These are phyloP conservation scores for Camelina sativa DNA, from an alignment of 345 rosid genomes.

Conservation along the genomic window DNA sequence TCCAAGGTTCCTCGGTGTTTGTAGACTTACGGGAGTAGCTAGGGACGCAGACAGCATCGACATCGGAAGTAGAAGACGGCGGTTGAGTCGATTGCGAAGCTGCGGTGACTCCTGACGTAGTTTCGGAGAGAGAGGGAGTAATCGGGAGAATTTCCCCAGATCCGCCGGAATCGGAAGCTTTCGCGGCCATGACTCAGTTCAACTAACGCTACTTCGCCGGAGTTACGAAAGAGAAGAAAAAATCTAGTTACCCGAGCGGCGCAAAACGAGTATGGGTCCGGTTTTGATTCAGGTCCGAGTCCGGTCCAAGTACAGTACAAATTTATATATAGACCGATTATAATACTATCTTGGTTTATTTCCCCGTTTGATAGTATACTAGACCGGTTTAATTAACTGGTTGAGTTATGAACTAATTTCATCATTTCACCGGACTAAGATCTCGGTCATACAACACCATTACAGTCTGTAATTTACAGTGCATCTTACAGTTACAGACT, in stretches of 20 bases:
- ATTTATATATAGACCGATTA: neutral
- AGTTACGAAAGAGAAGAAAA: constrained; percentile 2
- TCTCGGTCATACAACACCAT: too few relatives aligned
- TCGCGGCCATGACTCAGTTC: constrained; percentile 46
- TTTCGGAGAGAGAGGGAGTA: constrained; percentile 39
- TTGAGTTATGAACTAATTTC: neutral
- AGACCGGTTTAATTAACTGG: neutral
- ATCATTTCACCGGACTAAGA: neutral
- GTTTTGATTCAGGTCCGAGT: neutral
- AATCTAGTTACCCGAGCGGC: neutral
- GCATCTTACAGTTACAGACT: too few relatives aligned
- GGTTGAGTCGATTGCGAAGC: constrained; percentile 26
- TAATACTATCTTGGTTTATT: neutral
- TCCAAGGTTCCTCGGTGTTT: neutral
- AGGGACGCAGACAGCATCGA: constrained; percentile 61
- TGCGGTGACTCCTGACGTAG: constrained; percentile 28
- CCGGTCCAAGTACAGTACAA: neutral
- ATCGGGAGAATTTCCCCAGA: constrained; percentile 31
- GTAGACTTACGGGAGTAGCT: constrained; percentile 79
- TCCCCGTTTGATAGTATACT: neutral
- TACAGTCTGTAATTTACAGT: too few relatives aligned
- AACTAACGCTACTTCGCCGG: constrained; percentile 30
- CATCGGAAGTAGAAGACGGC: constrained; percentile 46
- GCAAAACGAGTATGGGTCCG: neutral
- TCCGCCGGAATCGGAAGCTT: constrained; percentile 47